Evolutionary conservation across 345 rosid genomes (phyloP), one percentile per base, ranked within the genome.

Genomic region (Eutrema heterophyllum): DNA sequence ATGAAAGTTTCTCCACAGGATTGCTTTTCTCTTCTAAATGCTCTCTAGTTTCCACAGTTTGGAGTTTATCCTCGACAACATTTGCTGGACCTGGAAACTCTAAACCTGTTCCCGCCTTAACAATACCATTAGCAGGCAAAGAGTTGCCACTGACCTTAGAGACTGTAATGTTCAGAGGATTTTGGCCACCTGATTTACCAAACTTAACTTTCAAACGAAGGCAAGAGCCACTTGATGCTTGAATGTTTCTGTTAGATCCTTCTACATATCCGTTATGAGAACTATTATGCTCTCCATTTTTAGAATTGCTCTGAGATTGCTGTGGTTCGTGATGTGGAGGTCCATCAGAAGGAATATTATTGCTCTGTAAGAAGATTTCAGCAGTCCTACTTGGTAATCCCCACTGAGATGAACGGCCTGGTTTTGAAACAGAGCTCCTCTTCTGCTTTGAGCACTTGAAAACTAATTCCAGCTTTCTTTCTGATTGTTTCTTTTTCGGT

Each of bases 141-240:
- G 81, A 68, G 45, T 69, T 74, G 67, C 71, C 83, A 73, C 74
- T 79, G 57, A 76, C 80, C 76, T 83, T 71, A 11, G 84, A 77
- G 41, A 83, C 83, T 53, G 58, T 55, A 67, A 69, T 46, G 51
- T 81, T 79, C 58, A 75, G 41, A 77, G 79, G 78, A 65, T 57
- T 80, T 45, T 76, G 81, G 78, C 79, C 68, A 78, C 72, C 67
- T 62, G 75, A 82, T 24, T 87, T 89, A 60, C 99, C 96, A 81
- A 92, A 69, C 80, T 85, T 95, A 69, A 95, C 86, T 86, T 82
- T 92, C 80, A 95, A 79, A 40, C 96, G 93, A 48, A 95, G 84
- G 79, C 88, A 72, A 64, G 70, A 76, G 45, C 74, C 74, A 48
- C 77, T 81, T 74, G 82, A 73, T 79, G 82, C 66, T 77, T 46